Percentiles rank a stretch among this genome's conserved stretches.
Evolutionary conservation across 176 grass and related monocot species (phyloP).

Genomic region (Lolium perenne): DNA sequence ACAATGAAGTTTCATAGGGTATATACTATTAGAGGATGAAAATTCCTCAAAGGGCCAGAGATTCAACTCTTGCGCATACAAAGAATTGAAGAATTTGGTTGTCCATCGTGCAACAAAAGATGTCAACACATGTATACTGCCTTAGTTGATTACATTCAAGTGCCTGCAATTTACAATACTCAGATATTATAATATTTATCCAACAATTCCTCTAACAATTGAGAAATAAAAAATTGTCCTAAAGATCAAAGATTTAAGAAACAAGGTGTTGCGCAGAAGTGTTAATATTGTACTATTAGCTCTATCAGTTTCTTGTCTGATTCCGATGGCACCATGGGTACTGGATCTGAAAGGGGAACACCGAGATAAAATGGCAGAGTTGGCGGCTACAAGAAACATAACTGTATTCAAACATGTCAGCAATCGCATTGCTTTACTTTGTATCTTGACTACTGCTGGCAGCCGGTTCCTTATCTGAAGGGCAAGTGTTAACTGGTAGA

Average conservation of each 20-base stretch:
- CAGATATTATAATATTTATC: background rate
- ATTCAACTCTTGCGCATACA: background rate
- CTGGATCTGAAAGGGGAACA: slow-evolving; percentile 9
- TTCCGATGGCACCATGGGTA: background rate
- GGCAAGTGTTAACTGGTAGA: slow-evolving; percentile 9
- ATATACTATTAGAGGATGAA: background rate
- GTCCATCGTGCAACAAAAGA: background rate
- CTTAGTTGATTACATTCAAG: background rate
- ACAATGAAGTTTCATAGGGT: background rate
- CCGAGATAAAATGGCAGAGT: background rate
- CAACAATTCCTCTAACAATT: background rate
- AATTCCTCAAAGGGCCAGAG: background rate
- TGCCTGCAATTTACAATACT: background rate
- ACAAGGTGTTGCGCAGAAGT: background rate
- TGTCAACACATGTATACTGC: background rate
- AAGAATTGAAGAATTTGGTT: background rate
- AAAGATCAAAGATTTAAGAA: background rate
- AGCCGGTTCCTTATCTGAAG: slow-evolving; percentile 12
- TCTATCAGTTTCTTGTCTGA: background rate
- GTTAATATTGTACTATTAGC: background rate
- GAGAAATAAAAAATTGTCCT: background rate
- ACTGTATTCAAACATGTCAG: background rate
- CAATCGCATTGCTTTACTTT: background rate
- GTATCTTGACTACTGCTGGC: slow-evolving; percentile 26
- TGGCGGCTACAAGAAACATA: background rate